phyloP scores from a whole-genome alignment of 2,329 filamentous ascomycete species.

The Fusarium albidum region DNA sequence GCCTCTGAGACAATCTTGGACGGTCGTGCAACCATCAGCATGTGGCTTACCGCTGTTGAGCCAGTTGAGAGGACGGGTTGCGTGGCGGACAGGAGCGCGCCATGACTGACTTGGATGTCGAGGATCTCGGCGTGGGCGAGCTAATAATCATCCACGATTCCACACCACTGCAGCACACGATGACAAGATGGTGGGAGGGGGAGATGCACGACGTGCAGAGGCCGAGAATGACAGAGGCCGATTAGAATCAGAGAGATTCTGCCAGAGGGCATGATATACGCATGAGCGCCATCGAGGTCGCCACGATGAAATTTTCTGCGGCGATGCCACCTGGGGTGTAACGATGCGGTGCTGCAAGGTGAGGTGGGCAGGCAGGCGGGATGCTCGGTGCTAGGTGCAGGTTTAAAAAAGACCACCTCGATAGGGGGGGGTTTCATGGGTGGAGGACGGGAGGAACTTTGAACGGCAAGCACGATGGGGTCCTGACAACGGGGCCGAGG shows the following conservation, averaged over 20 bases:
- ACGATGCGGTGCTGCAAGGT: slow-evolving; percentile 39
- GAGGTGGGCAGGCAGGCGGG: slow-evolving; percentile 33
- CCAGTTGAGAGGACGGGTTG: slow-evolving; percentile 32
- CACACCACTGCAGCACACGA: slow-evolving; percentile 30
- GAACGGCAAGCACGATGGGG: not conserved
- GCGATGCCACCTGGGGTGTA: slow-evolving; percentile 35
- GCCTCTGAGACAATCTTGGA: slow-evolving; percentile 31
- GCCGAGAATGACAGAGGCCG: slow-evolving; percentile 24
- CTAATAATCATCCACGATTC: no score
- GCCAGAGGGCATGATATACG: not conserved
- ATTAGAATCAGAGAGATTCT: slow-evolving; percentile 17
- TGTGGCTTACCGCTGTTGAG: slow-evolving; percentile 37
- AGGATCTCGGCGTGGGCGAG: slow-evolving; percentile 24
- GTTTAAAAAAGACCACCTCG: not conserved
- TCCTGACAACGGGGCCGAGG: slow-evolving; percentile 23
- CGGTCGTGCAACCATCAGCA: slow-evolving; percentile 30
- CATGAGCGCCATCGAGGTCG: slow-evolving; percentile 11
- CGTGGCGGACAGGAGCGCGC: slow-evolving; percentile 19
- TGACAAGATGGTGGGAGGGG: slow-evolving; percentile 26
- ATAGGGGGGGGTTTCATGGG: not conserved
- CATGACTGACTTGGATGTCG: slow-evolving; percentile 9
- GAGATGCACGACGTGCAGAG: slow-evolving; percentile 32
- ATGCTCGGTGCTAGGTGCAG: not conserved
- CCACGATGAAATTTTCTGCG: slow-evolving; percentile 27
- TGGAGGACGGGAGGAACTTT: not conserved